Conservation (phyloP, 108 stramenopile genomes). For the Bacterosira constricta region DNA sequence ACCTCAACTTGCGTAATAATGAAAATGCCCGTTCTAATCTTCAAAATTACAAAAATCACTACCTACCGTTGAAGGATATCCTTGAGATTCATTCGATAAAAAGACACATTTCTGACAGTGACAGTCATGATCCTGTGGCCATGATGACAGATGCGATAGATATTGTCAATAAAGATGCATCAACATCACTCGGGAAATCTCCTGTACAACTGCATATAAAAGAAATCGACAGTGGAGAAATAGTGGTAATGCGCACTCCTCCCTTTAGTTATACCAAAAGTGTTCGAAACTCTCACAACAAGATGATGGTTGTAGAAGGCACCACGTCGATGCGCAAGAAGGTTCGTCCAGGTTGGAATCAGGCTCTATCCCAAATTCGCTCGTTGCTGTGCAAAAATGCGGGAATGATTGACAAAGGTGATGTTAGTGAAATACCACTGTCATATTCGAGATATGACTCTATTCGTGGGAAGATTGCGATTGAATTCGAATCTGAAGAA, state of each 20-base stretch:
- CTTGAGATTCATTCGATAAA: slow-evolving; percentile 30
- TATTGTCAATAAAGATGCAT: not conserved
- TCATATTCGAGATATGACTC: slow-evolving; percentile 27
- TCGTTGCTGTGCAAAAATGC: slow-evolving; percentile 4
- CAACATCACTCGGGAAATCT: not conserved
- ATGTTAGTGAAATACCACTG: not conserved
- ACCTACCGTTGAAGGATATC: slow-evolving; percentile 26
- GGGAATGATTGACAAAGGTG: not conserved
- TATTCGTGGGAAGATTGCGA: slow-evolving; percentile 12
- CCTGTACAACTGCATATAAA: not conserved
- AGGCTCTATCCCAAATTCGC: slow-evolving; percentile 12
- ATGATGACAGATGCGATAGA: slow-evolving; percentile 11
- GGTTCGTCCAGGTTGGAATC: slow-evolving; percentile 3
- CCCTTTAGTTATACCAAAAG: slow-evolving; percentile 28
- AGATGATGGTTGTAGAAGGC: slow-evolving; percentile 26
- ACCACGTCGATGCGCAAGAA: slow-evolving; percentile 18
- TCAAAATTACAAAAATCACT: slow-evolving; percentile 9
- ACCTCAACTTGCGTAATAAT: slow-evolving; percentile 40
- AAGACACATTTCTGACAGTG: not conserved
- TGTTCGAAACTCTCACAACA: slow-evolving; percentile 2
- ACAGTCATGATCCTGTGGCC: not conserved
- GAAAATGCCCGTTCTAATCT: slow-evolving; percentile 33
- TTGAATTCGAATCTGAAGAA: slow-evolving; percentile 32
- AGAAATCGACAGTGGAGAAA: not conserved
- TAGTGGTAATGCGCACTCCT: slow-evolving; percentile 10